Conservation (phyloP, 495 filamentous ascomycete species). For the Letharia columbiana region DNA sequence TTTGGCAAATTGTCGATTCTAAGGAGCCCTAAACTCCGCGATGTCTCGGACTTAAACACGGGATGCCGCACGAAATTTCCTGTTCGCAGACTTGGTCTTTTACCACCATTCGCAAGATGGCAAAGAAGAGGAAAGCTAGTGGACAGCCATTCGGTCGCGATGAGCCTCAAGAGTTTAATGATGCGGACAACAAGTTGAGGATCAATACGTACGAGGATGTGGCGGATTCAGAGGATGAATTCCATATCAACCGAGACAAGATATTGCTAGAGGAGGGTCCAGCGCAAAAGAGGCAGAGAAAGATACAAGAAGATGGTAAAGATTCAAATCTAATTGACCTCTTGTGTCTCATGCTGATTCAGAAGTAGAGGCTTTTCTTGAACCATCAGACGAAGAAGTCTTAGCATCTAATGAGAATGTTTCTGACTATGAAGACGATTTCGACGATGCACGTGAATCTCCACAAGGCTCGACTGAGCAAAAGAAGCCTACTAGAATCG, state of each 20-base stretch:
- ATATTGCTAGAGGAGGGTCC: slow-evolving; percentile 75
- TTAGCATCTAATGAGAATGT: slow-evolving; percentile 46
- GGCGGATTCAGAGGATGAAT: slow-evolving; percentile 87
- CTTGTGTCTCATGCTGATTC: background rate
- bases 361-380: slow-evolving; percentile 45
- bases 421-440: slow-evolving; percentile 45
- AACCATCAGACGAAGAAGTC: slow-evolving; percentile 85
- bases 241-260: slow-evolving; percentile 73
- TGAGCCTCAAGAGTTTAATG: slow-evolving; percentile 42
- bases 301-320: slow-evolving; percentile 53
- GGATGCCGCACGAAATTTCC: slow-evolving; percentile 28
- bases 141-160: slow-evolving; percentile 30
- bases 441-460: slow-evolving; percentile 42
- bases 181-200: slow-evolving; percentile 45
- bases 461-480: slow-evolving; percentile 35
- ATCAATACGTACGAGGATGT: slow-evolving; percentile 39
- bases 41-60: background rate
- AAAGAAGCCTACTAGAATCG: background rate
- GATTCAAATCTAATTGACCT: slow-evolving; percentile 2
- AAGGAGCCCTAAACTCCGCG: slow-evolving; percentile 8
- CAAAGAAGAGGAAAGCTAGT: slow-evolving; percentile 70
- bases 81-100: slow-evolving; percentile 27
- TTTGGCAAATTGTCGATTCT: slow-evolving; percentile 33
- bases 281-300: slow-evolving; percentile 64
- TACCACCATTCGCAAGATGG: slow-evolving; percentile 43